Base-by-base conservation (phyloP, 2,329 filamentous ascomycete species). In the Cercospora nicotianae region DNA sequence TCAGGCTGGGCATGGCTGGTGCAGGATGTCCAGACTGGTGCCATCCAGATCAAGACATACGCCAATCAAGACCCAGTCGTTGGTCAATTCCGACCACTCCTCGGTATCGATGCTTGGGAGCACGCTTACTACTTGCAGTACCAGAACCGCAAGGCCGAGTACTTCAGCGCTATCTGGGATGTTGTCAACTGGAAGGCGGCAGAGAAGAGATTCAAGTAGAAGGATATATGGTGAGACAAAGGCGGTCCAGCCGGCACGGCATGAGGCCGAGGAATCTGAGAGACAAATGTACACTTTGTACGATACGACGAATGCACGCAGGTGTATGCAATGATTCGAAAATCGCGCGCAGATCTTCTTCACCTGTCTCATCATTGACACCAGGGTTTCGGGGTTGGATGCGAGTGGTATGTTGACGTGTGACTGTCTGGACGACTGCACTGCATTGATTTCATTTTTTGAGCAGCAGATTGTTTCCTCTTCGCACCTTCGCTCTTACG, bases 81-180 rank as follows among this genome's bases (percentile, higher is more conserved):
- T 13, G 93, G 93, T 60, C 91, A 91, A 79, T 92, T 91, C 79
- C 86, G 89, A 76, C 94, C 94, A 42, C 84, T 97, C 60, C 83
- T 97, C 58, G 94, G 94, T 66, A 90, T 97, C 76, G 94, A 97
- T 83, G 94, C 93, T 64, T 97, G 93, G 93, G 93, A 97, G 86
- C 93, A 97, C 82, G 93, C 93, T 63, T 96, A 96, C 85, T 96
- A 96, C 83, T 86, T 97, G 70, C 92, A 97, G 84, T 97, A 97
- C 84, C 87, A 97, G 88, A 97, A 97, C 86, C 90, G 93, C 81
- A 97, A 97, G 89, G 93, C 91, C 67, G 93, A 97, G 84, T 97
- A 97, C 86, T 97, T 97, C 82, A 87, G 87, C 76, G 92, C 92
- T 67, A 91, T 97, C 79, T 97, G 94, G 94, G 92, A 96, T 74